Conservation (phyloP, 257 asterid genomes). For the Eucommia ulmoides region DNA sequence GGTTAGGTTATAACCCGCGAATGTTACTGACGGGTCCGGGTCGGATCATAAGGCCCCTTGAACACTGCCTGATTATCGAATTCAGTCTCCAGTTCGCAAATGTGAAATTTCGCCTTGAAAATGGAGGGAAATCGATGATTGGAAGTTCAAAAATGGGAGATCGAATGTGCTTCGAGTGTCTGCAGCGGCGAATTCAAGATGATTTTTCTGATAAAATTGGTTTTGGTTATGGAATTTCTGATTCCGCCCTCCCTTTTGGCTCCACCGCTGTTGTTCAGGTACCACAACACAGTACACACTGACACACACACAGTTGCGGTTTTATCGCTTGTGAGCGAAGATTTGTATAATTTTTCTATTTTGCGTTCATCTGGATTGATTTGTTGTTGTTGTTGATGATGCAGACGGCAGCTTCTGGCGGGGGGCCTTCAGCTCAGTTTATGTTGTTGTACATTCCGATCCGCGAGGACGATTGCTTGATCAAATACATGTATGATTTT, state of each 20-base stretch:
- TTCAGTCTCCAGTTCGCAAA: too few species aligned
- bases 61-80: too few species aligned
- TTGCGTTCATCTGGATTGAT: constrained; percentile 2
- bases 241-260: constrained; percentile 63
- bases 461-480: constrained; percentile 40
- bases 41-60: not conserved
- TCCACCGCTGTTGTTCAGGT: constrained; percentile 76
- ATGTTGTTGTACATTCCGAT: constrained; percentile 41
- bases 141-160: constrained; percentile 16
- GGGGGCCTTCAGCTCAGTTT: constrained; percentile 32
- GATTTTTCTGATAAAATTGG: constrained; percentile 49
- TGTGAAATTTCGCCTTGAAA: not conserved
- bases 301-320: not conserved
- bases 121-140: not conserved
- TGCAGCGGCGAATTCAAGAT: constrained; percentile 50
- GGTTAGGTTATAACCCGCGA: too few species aligned
- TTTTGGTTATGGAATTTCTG: constrained; percentile 50
- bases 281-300: not conserved
- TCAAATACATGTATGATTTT: constrained; percentile 79
- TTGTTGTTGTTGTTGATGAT: constrained; percentile 1
- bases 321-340: not conserved
- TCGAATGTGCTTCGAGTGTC: constrained; percentile 65
- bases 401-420: constrained; percentile 42
- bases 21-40: too few species aligned
- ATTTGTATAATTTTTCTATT: not conserved